Evolutionary conservation across 2,329 filamentous ascomycete species (phyloP).

Genomic region (Fusarium tupiense): DNA sequence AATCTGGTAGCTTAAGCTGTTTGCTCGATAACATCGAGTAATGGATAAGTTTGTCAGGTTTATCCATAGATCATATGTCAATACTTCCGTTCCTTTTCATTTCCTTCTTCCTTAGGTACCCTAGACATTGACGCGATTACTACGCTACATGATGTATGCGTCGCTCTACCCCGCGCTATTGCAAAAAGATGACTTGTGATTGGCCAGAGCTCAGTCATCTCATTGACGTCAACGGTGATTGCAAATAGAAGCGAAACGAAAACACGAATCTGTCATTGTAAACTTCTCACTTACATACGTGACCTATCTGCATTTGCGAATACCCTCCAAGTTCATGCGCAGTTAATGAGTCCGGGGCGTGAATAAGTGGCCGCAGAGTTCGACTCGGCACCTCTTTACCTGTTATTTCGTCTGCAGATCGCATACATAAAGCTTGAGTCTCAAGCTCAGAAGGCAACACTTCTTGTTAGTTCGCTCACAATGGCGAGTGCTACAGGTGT

Average conservation of each 20-base stretch:
- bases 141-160: conserved; percentile 28
- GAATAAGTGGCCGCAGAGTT: neutral
- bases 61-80: neutral
- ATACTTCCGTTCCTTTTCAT: neutral
- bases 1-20: conserved; percentile 15
- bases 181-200: conserved; percentile 39
- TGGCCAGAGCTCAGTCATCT: conserved; percentile 31
- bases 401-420: neutral
- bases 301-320: neutral
- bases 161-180: conserved; percentile 38
- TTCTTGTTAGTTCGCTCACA: neutral
- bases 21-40: conserved; percentile 39
- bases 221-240: conserved; percentile 38
- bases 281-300: conserved; percentile 2
- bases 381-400: neutral
- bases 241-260: conserved; percentile 4
- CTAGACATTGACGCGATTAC: conserved; percentile 32
- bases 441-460: neutral
- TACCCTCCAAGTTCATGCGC: neutral
- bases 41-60: neutral
- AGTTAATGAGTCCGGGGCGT: neutral
- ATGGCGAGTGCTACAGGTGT: conserved; percentile 79
- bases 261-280: conserved; percentile 7
- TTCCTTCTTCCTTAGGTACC: neutral
- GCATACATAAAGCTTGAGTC: neutral